Evolutionary conservation across 202 grass and related monocot species (phyloP).

Genomic region (Schoenoplectus triqueter): DNA sequence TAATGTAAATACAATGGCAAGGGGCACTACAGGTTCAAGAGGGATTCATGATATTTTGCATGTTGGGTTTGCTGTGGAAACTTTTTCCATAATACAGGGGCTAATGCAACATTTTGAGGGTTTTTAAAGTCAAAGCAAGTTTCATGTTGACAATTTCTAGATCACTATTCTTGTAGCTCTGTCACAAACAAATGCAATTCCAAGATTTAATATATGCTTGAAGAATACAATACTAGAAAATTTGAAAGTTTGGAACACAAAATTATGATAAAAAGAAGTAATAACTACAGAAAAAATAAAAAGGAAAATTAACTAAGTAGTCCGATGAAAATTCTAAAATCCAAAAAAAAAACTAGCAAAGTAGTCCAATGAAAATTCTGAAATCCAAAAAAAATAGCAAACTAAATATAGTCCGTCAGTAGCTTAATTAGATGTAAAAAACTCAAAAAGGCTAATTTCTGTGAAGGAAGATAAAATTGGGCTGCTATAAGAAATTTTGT

Average conservation of each 20-base stretch:
- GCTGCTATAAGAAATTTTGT: neutral
- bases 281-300: neutral
- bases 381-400: neutral
- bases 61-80: neutral
- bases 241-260: neutral
- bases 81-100: neutral
- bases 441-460: constrained; percentile 25
- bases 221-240: neutral
- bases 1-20: neutral
- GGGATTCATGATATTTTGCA: neutral
- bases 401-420: neutral
- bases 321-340: neutral
- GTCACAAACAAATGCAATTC: neutral
- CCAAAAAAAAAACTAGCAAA: neutral
- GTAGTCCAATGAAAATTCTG: neutral
- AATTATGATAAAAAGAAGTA: neutral
- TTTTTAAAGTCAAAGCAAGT: neutral
- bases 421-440: neutral
- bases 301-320: neutral
- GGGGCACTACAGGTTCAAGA: neutral
- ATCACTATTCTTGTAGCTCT: neutral
- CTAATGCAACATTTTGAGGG: neutral
- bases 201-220: neutral
- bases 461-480: neutral
- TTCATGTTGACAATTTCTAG: neutral